Evolutionary conservation across 169 alveolate species (phyloP).

Genomic region (Amoebophrya sp.): DNA sequence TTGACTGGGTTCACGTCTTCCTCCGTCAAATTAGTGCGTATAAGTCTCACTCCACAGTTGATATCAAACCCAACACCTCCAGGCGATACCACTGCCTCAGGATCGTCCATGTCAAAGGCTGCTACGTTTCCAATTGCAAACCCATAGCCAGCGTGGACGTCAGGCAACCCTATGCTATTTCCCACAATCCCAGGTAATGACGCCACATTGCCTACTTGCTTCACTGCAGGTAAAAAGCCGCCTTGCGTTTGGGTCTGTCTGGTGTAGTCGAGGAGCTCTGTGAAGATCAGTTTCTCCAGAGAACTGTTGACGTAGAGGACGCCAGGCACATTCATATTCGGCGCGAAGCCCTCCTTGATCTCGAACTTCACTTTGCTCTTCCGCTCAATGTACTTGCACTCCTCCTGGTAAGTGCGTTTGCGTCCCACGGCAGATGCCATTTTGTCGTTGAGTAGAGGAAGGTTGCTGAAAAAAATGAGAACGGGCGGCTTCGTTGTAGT

Average conservation of each 20-base stretch:
- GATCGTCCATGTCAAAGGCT: constrained; percentile 71
- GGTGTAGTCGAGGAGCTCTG: constrained; percentile 58
- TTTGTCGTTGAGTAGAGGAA: too few species aligned
- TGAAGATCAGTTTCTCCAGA: constrained; percentile 56
- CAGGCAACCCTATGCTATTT: constrained; percentile 69
- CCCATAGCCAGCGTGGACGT: constrained; percentile 64
- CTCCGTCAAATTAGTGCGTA: constrained; percentile 52
- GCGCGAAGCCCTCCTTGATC: constrained; percentile 64
- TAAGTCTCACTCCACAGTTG: constrained; percentile 77
- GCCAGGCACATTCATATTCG: constrained; percentile 71
- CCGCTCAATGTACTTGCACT: constrained; percentile 31
- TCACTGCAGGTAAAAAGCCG: constrained; percentile 75
- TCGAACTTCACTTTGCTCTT: background rate
- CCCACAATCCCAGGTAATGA: constrained; percentile 76
- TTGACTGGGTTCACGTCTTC: constrained; percentile 39
- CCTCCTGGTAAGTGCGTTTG: constrained; percentile 38
- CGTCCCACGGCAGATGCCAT: background rate
- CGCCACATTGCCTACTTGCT: constrained; percentile 77
- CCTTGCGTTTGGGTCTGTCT: constrained; percentile 47
- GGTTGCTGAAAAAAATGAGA: too few species aligned
- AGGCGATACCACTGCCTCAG: constrained; percentile 72
- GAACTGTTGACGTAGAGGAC: constrained; percentile 62
- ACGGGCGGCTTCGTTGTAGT: too few species aligned
- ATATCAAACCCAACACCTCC: constrained; percentile 86
- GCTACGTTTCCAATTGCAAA: constrained; percentile 82